Evolutionary conservation across 2,329 filamentous ascomycete species (phyloP), one percentile per base, ranked within the genome.

Genomic region (Colletotrichum eremochloae): DNA sequence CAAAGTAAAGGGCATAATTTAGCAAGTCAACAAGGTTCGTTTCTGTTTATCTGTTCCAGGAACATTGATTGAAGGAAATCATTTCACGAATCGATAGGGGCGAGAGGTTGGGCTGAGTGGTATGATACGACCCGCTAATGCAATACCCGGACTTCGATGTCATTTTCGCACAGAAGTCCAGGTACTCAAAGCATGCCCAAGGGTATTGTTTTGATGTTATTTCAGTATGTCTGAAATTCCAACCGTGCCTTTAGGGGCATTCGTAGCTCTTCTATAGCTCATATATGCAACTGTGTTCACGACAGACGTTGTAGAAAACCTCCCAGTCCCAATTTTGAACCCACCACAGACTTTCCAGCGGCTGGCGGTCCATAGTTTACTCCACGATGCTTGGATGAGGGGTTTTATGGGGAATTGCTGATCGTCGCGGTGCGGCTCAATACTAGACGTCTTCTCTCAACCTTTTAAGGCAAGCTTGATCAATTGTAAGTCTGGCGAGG

Each of bases 321-420:
- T 9, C n/a, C 3, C 33, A 42, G 36, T 63, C 36, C 61, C 48
- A 63, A 52, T 63, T 63, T 42, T 63, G 46, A 53, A 53, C n/a
- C 24, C 48, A 53, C 61, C 24, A 46, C 31, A 8, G n/a, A 38
- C 18, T 48, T 20, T 20, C 36, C 33, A 29, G n/a, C 46, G 36
- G 20, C 29, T 2, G 12, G 2, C 33, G 60, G 12, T 52, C 60
- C 60, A 63, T 52, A 40, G 8, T 63, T 63, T 63, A 15, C 33
- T 50, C 61, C 61, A 63, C 61, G 48, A 52, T 42, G 46, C 52
- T 53, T 46, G 40, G 24, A 53, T 40, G 33, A 7, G 33, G 46
- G 61, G 14, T 42, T 53, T 42, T 53, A 63, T 63, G 46, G 61
- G 42, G 61, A 63, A 53, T 12, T 18, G n/a, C 24, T 11, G 36